These are phyloP conservation scores for Aspergillus novoparasiticus DNA, from an alignment of 2,329 filamentous ascomycete genomes.

Conservation along the genomic window DNA sequence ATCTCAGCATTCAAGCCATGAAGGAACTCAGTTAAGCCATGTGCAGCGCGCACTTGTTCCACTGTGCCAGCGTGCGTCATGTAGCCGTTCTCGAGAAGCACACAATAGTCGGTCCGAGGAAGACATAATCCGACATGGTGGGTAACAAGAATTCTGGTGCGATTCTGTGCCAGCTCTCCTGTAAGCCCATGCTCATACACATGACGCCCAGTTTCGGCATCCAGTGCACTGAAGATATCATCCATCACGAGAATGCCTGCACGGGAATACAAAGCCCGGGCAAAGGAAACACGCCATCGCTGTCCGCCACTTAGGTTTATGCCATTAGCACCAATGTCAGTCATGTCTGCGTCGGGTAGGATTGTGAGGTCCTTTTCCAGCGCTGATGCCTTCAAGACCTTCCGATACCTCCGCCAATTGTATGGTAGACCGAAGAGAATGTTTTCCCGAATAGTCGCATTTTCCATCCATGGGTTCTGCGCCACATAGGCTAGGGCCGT, in stretches of 20 bases:
- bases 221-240: constrained; percentile 80
- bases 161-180: constrained; percentile 67
- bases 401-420: constrained; percentile 68
- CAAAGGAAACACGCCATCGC: constrained; percentile 79
- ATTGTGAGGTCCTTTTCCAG: constrained; percentile 75
- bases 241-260: constrained; percentile 77
- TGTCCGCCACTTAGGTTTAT: constrained; percentile 84
- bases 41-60: constrained; percentile 55
- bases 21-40: constrained; percentile 47
- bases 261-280: constrained; percentile 76
- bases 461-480: constrained; percentile 85
- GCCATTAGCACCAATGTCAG: constrained; percentile 81
- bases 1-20: constrained; percentile 49
- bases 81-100: constrained; percentile 70
- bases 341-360: constrained; percentile 74
- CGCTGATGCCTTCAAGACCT: constrained; percentile 72
- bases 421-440: constrained; percentile 75
- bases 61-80: constrained; percentile 66
- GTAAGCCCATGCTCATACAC: constrained; percentile 76
- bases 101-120: constrained; percentile 71
- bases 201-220: constrained; percentile 77
- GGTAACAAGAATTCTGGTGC: constrained; percentile 78
- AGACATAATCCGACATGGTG: constrained; percentile 76
- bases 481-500: constrained; percentile 73
- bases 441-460: constrained; percentile 76